A percentile compares a stretch with the other conserved stretches of the same genome.
phyloP scores from a whole-genome alignment of 257 asterid genomes.

The Solanum microdontum region DNA sequence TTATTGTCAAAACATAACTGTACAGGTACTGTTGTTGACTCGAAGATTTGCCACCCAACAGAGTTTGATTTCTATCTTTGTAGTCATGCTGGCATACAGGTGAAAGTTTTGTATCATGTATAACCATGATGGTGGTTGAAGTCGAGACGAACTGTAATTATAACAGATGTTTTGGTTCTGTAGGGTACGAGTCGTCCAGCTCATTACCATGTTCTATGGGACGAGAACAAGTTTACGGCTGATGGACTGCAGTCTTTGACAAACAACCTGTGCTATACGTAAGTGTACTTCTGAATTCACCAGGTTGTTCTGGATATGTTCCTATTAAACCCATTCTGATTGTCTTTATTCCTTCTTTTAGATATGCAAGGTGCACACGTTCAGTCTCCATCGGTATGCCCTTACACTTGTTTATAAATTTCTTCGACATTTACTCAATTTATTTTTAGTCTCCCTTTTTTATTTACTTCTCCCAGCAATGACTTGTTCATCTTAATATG shows the following conservation, averaged over 20 bases:
- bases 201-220: slow-evolving; percentile 93
- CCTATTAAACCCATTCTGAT: not conserved
- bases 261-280: slow-evolving; percentile 93
- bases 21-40: slow-evolving; percentile 91
- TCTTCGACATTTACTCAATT: not conserved
- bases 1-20: not conserved
- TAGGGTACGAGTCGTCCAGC: slow-evolving; percentile 94
- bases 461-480: not conserved
- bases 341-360: slow-evolving; percentile 9
- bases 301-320: not conserved
- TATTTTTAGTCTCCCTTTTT: not conserved
- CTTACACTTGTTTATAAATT: not conserved
- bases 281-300: slow-evolving; percentile 7
- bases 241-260: slow-evolving; percentile 77
- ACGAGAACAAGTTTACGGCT: slow-evolving; percentile 81
- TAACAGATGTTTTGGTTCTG: not conserved
- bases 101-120: not conserved
- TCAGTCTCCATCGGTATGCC: slow-evolving; percentile 84
- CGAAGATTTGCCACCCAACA: slow-evolving; percentile 91
- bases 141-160: not conserved
- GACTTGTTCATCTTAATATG: not conserved
- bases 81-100: slow-evolving; percentile 98
- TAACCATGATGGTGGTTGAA: not conserved
- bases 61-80: slow-evolving; percentile 94
- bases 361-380: slow-evolving; percentile 92